Conservation (phyloP, 2,329 filamentous ascomycete genomes). For the Microdochium nivale region DNA sequence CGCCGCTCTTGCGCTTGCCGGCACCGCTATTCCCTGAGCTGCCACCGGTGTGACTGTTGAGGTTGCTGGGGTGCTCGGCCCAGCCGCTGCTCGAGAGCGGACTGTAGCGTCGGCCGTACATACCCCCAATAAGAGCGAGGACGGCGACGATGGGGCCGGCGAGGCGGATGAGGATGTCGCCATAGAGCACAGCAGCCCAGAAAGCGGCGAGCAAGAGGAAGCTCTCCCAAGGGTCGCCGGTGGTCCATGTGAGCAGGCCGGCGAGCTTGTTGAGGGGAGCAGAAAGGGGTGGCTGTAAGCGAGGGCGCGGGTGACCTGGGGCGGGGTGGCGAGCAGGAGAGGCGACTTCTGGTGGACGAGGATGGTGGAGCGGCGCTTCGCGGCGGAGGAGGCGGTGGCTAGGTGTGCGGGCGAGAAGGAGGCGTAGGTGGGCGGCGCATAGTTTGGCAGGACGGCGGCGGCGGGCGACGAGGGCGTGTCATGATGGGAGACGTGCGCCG, state of each 20-base stretch:
- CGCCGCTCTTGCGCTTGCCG: conserved; percentile 17
- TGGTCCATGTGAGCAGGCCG: conserved; percentile 89
- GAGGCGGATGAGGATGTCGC: conserved; percentile 70
- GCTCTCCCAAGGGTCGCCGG: conserved; percentile 91
- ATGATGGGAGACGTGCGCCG: conserved; percentile 4
- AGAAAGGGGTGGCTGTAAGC: conserved; percentile 96
- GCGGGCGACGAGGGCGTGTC: background rate
- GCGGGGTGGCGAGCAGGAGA: conserved; percentile 83
- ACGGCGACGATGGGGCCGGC: conserved; percentile 81
- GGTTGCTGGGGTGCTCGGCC: conserved; percentile 32
- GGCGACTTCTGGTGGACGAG: conserved; percentile 96
- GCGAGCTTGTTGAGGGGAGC: conserved; percentile 78
- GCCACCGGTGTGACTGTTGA: conserved; percentile 19
- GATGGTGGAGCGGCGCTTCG: conserved; percentile 78
- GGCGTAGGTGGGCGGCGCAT: conserved; percentile 65
- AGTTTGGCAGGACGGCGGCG: conserved; percentile 19
- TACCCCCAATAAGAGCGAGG: conserved; percentile 70
- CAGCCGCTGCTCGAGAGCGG: conserved; percentile 81
- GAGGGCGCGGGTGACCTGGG: conserved; percentile 85
- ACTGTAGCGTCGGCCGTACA: conserved; percentile 87
- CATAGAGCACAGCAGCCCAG: conserved; percentile 82
- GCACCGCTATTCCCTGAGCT: conserved; percentile 7
- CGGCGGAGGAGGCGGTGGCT: conserved; percentile 50
- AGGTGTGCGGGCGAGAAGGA: conserved; percentile 82
- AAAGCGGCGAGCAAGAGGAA: conserved; percentile 80